Base-by-base conservation (phyloP, 1,139 yeast genomes). In the Saccharomyces hybrid region DNA sequence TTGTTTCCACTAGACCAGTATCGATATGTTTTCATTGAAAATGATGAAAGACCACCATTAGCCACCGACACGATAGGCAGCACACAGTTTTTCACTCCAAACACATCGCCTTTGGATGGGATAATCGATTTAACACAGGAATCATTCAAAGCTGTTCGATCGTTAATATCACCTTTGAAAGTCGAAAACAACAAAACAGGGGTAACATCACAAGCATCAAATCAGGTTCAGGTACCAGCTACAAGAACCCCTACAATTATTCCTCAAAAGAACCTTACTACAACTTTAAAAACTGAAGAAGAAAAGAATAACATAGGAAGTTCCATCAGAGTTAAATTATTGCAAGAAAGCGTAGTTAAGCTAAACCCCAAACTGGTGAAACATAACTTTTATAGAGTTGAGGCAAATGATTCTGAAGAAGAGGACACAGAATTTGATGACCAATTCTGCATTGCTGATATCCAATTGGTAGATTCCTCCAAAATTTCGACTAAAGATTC, bases 181-280 rank as follows among this genome's bases (percentile, higher is more conserved):
- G 16, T 55, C 4, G 59, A 58, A 32, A 48, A n/a, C 46, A 16
- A 13, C 9, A 14, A 28, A 14, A 23, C 29, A 5, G 14, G 26
- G 4, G 20, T 14, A 8, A 27, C 6, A 11, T 38, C 44, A 38
- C 44, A 38, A n/a, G 25, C 41, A 48, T 38, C 51, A 3, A 46
- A 56, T 4, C 41, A 46, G 20, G 53, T 66, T 9, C 67, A 67
- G 53, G 66, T 67, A 6, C 69, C 70, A 11, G 69, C 68, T 7
- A 65, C 69, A 8, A 61, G 68, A 52, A 55, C 60, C 1, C 52
- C 67, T 2, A 64, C 68, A 1, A 23, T 47, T 7, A 34, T 47
- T 16, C 28, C 44, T 20, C 44, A 38, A 38, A 38, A 38, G 26
- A 16, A 38, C 11, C 44, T 38, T 5, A 38, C 26, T 16, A 38